Base-by-base conservation (phyloP, 306 rosid species). In the Dalbergia cochinchinensis region DNA sequence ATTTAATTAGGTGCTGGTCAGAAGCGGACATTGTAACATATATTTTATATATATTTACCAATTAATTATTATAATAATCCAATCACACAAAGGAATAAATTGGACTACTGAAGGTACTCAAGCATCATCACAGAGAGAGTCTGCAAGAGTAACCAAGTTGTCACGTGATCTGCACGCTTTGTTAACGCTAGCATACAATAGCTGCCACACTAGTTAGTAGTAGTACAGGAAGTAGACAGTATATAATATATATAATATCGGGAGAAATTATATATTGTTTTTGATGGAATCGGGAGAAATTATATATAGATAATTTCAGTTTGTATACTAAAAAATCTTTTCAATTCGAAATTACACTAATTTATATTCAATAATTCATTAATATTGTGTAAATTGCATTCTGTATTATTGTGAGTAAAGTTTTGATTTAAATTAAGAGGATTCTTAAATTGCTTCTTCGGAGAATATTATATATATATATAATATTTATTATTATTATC, bases 111-210 rank as follows among this genome's bases (percentile, higher is more conserved):
- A 41, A 6, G 6, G 37, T 15, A 37, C 20, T 74, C 12, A 3
- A 34, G 19, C 47, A 60, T 74, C 34, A 60, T 41, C 4, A 41
- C 22, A 63, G 39, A 73, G 57, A 57, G 13, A 41, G 67, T 15
- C 44, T 59, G 58, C 26, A 58, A 26, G 31, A 20, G 42, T 13
- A 31, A 74, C 34, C 70, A 74, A 14, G 62, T 47, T 61, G 79
- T 74, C 79, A 74, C 79, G 79, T 74, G 78, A 41, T 44, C 5
- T 11, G 67, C 44, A 58, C 26, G 39, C 41, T 73, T 59, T 13
- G 37, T 26, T 15, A 20, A 22, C 14, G n/a, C 16, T 11, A 72
- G 31, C 22, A 41, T 26, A 15, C 11, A 74, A 59, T 42, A 73
- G 55, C 22, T 59, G 57, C 6, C 61, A 22, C 60, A 33, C 34